These are phyloP conservation scores for Calonectria pauciramosa DNA, from an alignment of 2,329 filamentous ascomycete species.

Conservation along the genomic window DNA sequence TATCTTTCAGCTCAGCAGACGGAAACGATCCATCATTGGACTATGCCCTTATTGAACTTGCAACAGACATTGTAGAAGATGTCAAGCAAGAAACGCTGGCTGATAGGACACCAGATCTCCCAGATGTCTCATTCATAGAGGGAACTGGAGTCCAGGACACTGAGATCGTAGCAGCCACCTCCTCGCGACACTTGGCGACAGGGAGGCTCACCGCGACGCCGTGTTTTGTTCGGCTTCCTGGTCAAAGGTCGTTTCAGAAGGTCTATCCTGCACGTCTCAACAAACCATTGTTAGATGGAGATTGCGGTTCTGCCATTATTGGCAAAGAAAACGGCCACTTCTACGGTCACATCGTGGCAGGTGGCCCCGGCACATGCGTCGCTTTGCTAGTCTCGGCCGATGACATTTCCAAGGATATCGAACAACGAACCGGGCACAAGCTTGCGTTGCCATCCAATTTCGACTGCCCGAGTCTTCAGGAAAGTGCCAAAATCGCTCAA, in stretches of 20 bases:
- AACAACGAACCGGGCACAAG: not conserved
- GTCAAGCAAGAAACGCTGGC: not conserved
- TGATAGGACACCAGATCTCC: not conserved
- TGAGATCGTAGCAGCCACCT: not conserved
- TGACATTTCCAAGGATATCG: not conserved
- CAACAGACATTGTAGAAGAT: not conserved
- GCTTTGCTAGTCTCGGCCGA: not conserved
- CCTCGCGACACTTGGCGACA: not conserved
- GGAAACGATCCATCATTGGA: not conserved
- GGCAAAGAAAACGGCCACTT: not conserved
- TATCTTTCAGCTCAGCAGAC: not conserved
- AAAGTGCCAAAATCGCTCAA: not conserved
- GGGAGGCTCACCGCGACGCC: not conserved
- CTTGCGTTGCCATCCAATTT: not conserved
- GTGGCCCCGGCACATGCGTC: not conserved
- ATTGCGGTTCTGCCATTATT: not conserved
- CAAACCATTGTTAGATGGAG: not conserved
- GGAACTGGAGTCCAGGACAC: not conserved
- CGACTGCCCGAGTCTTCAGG: not conserved
- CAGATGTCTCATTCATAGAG: not conserved
- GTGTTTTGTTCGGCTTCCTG: not conserved
- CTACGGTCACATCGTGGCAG: not conserved
- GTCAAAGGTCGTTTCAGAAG: not conserved
- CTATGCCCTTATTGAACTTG: not conserved
- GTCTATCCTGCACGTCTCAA: not conserved